phyloP scores from a whole-genome alignment of 208 protist species.

The Trypanosoma mega region DNA sequence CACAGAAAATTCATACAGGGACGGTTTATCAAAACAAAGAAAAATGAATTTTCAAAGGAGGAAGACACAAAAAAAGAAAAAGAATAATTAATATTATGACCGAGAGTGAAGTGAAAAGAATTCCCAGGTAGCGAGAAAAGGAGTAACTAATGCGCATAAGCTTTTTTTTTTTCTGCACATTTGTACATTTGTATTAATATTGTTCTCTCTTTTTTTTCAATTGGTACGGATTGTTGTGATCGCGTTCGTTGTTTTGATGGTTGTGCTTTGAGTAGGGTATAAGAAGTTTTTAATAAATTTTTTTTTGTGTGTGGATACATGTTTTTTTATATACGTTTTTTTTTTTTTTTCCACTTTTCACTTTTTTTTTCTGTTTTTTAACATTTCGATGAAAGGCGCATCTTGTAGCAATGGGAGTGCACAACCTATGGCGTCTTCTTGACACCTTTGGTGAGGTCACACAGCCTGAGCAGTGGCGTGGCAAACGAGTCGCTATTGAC shows the following conservation, averaged over 20 bases:
- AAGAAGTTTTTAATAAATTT: too few species aligned
- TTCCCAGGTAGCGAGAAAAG: too few species aligned
- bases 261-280: too few species aligned
- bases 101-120: too few species aligned
- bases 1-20: constrained; percentile 77
- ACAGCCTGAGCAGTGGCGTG: constrained; percentile 58
- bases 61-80: not conserved
- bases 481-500: constrained; percentile 79
- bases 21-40: constrained; percentile 49
- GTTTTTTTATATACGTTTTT: constrained; percentile 2
- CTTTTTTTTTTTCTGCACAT: too few species aligned
- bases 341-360: constrained; percentile 19
- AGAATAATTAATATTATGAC: too few species aligned
- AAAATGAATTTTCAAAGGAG: not conserved
- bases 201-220: too few species aligned
- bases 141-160: too few species aligned
- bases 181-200: too few species aligned
- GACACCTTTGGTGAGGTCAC: constrained; percentile 78
- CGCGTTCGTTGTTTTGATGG: too few species aligned
- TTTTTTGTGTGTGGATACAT: not conserved
- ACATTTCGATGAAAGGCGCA: not conserved
- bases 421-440: constrained; percentile 82
- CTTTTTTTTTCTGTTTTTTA: not conserved
- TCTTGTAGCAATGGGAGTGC: constrained; percentile 70
- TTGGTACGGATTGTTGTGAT: too few species aligned